Conservation (phyloP, 2,329 filamentous ascomycete genomes). For the Arthrinium phaeospermum region DNA sequence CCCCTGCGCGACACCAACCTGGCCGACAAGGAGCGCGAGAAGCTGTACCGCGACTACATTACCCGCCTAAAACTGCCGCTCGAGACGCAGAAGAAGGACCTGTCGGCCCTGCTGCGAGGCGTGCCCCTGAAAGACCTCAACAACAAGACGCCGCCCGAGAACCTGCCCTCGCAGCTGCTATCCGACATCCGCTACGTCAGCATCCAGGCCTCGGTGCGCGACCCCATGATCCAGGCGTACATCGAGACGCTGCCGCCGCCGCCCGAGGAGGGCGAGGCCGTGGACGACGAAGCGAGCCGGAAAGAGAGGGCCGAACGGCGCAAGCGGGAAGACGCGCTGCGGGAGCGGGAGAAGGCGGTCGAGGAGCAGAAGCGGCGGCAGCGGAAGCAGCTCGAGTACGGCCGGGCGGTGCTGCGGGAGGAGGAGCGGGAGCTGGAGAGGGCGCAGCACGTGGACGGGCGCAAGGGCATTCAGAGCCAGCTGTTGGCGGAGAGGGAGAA, state of each 20-base stretch:
- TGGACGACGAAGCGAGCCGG: constrained; percentile 57
- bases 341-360: constrained; percentile 66
- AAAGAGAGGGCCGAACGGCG: constrained; percentile 57
- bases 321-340: constrained; percentile 69
- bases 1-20: constrained; percentile 78
- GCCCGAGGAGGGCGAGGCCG: constrained; percentile 47
- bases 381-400: constrained; percentile 62
- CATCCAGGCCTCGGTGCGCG: constrained; percentile 64
- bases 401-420: constrained; percentile 66
- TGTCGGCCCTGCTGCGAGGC: constrained; percentile 68
- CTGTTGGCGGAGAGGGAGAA: constrained; percentile 45
- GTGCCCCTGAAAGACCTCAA: constrained; percentile 66
- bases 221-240: constrained; percentile 69
- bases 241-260: constrained; percentile 68
- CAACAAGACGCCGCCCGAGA: constrained; percentile 58
- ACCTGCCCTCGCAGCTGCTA: constrained; percentile 67
- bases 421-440: constrained; percentile 71
- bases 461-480: constrained; percentile 69
- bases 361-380: constrained; percentile 68
- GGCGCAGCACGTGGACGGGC: constrained; percentile 69
- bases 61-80: constrained; percentile 69
- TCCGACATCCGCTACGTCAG: constrained; percentile 74
- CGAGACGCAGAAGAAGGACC: constrained; percentile 71
- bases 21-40: constrained; percentile 79
- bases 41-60: constrained; percentile 78